phyloP scores from a whole-genome alignment of 371 early-diverging fungal species.

The Lichtheimia ornata region DNA sequence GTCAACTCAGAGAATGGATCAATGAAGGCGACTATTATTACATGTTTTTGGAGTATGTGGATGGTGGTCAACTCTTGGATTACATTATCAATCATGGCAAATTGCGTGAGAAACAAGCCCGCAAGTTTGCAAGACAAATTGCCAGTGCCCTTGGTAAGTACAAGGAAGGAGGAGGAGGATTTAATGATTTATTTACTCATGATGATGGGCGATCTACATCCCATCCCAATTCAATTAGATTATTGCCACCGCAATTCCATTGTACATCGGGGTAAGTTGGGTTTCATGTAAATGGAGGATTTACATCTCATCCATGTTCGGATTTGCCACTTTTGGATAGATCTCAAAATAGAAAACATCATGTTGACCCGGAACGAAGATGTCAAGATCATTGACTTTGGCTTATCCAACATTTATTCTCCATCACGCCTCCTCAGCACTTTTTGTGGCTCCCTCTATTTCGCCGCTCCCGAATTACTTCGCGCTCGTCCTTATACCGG shows the following conservation, averaged over 20 bases:
- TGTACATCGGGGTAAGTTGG: slow-evolving; percentile 60
- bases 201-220: not conserved
- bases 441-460: slow-evolving; percentile 84
- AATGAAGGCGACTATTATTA: slow-evolving; percentile 76
- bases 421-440: slow-evolving; percentile 64
- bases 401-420: slow-evolving; percentile 81
- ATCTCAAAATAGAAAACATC: slow-evolving; percentile 94
- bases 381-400: slow-evolving; percentile 83
- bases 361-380: slow-evolving; percentile 57
- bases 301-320: slow-evolving; percentile 47
- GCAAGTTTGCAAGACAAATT: slow-evolving; percentile 77
- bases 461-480: slow-evolving; percentile 87
- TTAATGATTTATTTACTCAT: not conserved
- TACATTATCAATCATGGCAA: slow-evolving; percentile 71
- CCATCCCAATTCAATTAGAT: slow-evolving; percentile 24
- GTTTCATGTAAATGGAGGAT: not conserved
- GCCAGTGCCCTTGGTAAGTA: slow-evolving; percentile 67
- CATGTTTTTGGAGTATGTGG: slow-evolving; percentile 83
- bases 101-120: slow-evolving; percentile 71
- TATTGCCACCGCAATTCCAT: slow-evolving; percentile 69
- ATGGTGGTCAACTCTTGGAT: slow-evolving; percentile 77
- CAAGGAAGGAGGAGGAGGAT: not conserved
- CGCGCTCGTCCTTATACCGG: slow-evolving; percentile 78
- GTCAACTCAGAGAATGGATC: slow-evolving; percentile 72
- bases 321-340: slow-evolving; percentile 67